Evolutionary conservation across 2,329 filamentous ascomycete genomes (phyloP).

Genomic region (Colletotrichum liriopes): DNA sequence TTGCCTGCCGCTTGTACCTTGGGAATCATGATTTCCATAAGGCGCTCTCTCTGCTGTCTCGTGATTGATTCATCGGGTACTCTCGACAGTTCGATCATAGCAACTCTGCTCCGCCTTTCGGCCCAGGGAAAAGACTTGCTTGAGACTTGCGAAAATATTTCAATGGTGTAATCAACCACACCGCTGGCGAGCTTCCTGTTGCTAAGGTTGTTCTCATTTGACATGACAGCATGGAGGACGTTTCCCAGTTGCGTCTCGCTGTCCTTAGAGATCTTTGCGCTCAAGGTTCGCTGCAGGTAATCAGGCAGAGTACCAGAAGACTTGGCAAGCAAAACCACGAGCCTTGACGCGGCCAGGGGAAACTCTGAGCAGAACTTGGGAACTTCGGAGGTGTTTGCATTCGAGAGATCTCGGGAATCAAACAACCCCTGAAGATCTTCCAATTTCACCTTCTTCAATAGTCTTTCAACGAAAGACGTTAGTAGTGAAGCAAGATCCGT

Average conservation of each 20-base stretch:
- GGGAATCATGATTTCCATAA: conserved; percentile 56
- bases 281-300: conserved; percentile 27
- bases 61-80: conserved; percentile 58
- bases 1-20: conserved; percentile 47
- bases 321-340: conserved; percentile 34
- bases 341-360: conserved; percentile 32
- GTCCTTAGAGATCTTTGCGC: conserved; percentile 7
- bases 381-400: conserved; percentile 8
- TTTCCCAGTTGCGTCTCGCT: conserved; percentile 39
- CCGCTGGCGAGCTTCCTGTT: conserved; percentile 51
- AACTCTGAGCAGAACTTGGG: conserved; percentile 36
- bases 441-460: conserved; percentile 44
- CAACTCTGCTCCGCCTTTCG: conserved; percentile 21
- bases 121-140: conserved; percentile 31
- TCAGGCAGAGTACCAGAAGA: conserved; percentile 27
- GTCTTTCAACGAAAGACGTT: conserved; percentile 52
- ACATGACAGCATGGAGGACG: conserved; percentile 52
- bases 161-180: conserved; percentile 53
- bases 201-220: conserved; percentile 58
- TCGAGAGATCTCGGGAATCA: not conserved
- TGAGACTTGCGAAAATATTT: conserved; percentile 46
- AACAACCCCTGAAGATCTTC: conserved; percentile 21
- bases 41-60: conserved; percentile 60
- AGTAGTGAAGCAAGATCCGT: conserved; percentile 52
- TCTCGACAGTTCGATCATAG: conserved; percentile 48